phyloP scores from a whole-genome alignment of 768 basidiomycete species.

The Gautieria morchelliformis region DNA sequence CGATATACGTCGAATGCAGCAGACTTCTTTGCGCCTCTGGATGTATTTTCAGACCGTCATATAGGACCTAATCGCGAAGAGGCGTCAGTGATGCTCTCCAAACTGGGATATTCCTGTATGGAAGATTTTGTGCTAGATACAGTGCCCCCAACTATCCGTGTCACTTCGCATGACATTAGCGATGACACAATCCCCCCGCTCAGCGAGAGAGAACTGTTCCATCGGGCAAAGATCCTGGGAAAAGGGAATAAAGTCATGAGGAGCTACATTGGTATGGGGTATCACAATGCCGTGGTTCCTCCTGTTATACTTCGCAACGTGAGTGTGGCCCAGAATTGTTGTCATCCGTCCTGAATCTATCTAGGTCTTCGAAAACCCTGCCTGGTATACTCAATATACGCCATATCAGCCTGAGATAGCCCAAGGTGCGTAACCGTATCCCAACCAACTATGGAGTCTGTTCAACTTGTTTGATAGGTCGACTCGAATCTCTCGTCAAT shows the following conservation, averaged over 20 bases:
- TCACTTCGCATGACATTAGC: conserved; percentile 49
- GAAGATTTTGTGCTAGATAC: conserved; percentile 79
- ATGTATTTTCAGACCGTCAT: conserved; percentile 85
- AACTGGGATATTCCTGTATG: conserved; percentile 78
- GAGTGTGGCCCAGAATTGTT: conserved; percentile 15
- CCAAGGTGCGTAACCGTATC: conserved; percentile 54
- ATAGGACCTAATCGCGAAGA: conserved; percentile 87
- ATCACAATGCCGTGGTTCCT: conserved; percentile 91
- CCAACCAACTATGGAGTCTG: not conserved
- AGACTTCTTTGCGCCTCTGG: conserved; percentile 74
- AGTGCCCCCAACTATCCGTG: conserved; percentile 73
- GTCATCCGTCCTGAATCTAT: conserved; percentile 2
- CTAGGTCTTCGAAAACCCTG: conserved; percentile 88
- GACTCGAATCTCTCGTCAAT: conserved; percentile 92
- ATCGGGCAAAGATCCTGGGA: conserved; percentile 69
- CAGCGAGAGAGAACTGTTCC: conserved; percentile 79
- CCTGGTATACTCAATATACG: conserved; percentile 96
- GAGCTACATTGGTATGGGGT: conserved; percentile 98
- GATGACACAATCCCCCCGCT: conserved; percentile 62
- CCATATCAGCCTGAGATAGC: conserved; percentile 97
- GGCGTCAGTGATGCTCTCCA: conserved; percentile 69
- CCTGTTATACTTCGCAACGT: conserved; percentile 91
- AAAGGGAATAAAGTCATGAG: conserved; percentile 70
- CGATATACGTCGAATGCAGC: not conserved
- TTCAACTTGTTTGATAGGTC: conserved; percentile 43